Conservation (phyloP, 331 rosid species). For the Quercus phellos region DNA sequence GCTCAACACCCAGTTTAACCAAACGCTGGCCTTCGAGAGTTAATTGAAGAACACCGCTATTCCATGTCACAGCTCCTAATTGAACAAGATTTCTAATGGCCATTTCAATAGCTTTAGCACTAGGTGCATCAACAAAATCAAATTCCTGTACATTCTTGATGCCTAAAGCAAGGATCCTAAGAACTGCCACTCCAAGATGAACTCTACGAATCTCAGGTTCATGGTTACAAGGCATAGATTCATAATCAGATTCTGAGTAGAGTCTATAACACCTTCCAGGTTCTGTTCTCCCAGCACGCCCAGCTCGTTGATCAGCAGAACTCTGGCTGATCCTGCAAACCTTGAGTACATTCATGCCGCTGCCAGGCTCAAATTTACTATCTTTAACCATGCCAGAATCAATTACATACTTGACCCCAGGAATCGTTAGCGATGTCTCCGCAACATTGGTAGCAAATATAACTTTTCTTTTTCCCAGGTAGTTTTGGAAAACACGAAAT, state of each 20-base stretch:
- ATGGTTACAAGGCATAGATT: constrained; percentile 62
- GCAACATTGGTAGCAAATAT: constrained; percentile 94
- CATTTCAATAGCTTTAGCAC: constrained; percentile 72
- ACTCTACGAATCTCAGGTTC: constrained; percentile 97
- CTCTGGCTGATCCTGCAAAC: constrained; percentile 85
- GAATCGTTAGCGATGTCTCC: constrained; percentile 93
- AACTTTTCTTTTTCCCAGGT: constrained; percentile 72
- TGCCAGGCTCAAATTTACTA: constrained; percentile 73
- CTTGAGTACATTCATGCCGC: constrained; percentile 89
- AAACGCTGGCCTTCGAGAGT: constrained; percentile 61
- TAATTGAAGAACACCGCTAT: constrained; percentile 40
- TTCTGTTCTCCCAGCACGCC: constrained; percentile 97
- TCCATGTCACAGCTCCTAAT: constrained; percentile 55
- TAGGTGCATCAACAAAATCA: constrained; percentile 90
- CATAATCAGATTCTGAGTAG: constrained; percentile 68
- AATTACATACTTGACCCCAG: constrained; percentile 89
- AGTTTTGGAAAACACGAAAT: constrained; percentile 56
- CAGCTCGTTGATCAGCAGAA: constrained; percentile 91
- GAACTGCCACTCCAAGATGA: constrained; percentile 94
- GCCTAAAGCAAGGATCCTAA: constrained; percentile 87
- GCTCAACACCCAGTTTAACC: constrained; percentile 89
- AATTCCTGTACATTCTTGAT: constrained; percentile 65
- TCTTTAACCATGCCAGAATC: constrained; percentile 88
- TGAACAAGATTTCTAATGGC: constrained; percentile 77
- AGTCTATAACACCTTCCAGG: constrained; percentile 92